A percentile compares a stretch with the other conserved stretches of the same genome.
These are phyloP conservation scores for Heliamphora exappendiculata DNA, from an alignment of 148 eudicot species.

Conservation along the genomic window DNA sequence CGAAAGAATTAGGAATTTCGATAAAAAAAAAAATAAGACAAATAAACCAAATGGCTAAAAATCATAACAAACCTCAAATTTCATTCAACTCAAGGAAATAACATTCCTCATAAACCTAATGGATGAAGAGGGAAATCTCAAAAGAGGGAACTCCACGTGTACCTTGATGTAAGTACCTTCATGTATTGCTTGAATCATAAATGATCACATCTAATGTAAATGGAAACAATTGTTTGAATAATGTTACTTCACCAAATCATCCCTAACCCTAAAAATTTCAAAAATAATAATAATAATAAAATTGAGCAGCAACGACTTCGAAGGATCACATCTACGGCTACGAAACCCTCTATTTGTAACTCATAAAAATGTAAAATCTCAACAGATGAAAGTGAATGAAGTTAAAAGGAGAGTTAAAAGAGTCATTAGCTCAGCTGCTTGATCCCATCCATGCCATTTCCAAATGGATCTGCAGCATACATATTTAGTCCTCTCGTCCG, in stretches of 20 bases:
- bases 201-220: not conserved
- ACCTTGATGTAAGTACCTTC: too few species aligned
- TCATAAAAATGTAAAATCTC: not conserved
- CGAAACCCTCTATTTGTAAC: not conserved
- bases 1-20: too few species aligned
- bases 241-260: not conserved
- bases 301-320: not conserved
- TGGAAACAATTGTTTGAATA: slow-evolving; percentile 7
- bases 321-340: not conserved
- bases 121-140: not conserved
- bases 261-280: not conserved
- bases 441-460: slow-evolving; percentile 13
- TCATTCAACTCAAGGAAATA: not conserved
- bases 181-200: not conserved
- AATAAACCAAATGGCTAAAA: too few species aligned
- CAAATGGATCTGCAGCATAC: slow-evolving; percentile 10
- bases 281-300: slow-evolving; percentile 3
- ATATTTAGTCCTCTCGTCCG: slow-evolving; percentile 45
- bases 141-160: not conserved
- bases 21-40: too few species aligned
- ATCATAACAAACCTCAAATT: not conserved
- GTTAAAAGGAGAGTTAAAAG: not conserved
- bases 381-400: not conserved
- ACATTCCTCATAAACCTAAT: not conserved
- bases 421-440: slow-evolving; percentile 17